Evolutionary conservation across 345 rosid genomes (phyloP), one percentile per base, ranked within the genome.

Genomic region (Gossypium raimondii): DNA sequence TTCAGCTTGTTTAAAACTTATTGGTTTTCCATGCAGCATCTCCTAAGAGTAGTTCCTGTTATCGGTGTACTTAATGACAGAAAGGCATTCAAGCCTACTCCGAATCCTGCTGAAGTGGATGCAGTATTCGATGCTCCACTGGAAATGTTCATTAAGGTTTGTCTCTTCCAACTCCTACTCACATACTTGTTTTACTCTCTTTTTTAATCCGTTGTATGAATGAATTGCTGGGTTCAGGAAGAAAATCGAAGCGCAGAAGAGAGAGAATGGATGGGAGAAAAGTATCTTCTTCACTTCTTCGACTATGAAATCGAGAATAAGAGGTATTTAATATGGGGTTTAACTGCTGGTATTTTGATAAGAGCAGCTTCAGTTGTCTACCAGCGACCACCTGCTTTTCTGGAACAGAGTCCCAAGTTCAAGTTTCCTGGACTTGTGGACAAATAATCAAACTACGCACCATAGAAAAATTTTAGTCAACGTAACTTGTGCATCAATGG

Each of bases 1-100:
- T 11, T 11, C 29, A 11, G 34, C 62, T 56, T 58, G 24, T 22
- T 56, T 56, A 56, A 25, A 56, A 20, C 20, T 18, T 56, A 18
- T 56, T 56, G 14, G 62, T 58, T 58, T 58, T 58, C 62, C 62
- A 2, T 58, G 62, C 62, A 58, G 62, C 62, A 58, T 58, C 34
- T 58, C 7, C 62, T 58, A 11, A 58, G 62, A 58, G 62, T 58
- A 58, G 62, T 58, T 58, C 62, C 62, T 58, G 62, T 24, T 22
- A 58, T 58, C 24, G 62, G 34, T 13, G 11, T 58, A 58, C 29
- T 58, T 22, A 25, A 11, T 3, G 62, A 58, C 62, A 24, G 62
- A 58, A 58, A 58, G 16, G 62, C 62, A 22, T 58, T 58, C 25
- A 58, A 22, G 62, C 62, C 16, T 22, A 4, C 11, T 11, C 16